Evolutionary conservation across 1,139 yeast species (phyloP).

Genomic region (Tardiomyces digboiensis): DNA sequence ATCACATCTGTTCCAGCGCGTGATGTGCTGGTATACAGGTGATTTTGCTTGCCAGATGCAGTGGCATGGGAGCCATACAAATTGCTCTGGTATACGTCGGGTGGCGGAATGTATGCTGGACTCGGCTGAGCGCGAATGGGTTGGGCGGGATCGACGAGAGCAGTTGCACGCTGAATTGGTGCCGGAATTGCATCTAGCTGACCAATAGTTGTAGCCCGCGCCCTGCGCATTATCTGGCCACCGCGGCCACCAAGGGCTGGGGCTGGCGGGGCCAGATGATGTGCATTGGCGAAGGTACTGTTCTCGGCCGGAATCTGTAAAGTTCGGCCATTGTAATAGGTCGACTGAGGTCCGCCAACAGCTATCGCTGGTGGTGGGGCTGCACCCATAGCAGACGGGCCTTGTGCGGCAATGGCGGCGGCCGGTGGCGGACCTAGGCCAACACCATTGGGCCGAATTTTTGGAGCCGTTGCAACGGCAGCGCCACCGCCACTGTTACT

Average conservation of each 20-base stretch:
- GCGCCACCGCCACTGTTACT: conserved; percentile 6
- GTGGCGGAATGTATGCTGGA: conserved; percentile 34
- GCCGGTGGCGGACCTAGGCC: neutral
- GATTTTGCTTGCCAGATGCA: neutral
- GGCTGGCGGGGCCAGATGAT: neutral
- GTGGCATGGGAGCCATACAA: neutral
- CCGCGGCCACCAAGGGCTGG: neutral
- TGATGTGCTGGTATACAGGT: neutral
- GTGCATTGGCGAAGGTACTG: neutral
- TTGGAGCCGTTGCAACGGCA: conserved; percentile 2
- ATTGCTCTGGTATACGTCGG: conserved; percentile 19
- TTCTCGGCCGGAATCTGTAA: neutral
- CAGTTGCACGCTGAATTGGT: conserved; percentile 33
- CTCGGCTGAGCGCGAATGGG: conserved; percentile 30
- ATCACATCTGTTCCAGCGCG: neutral
- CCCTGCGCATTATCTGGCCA: neutral
- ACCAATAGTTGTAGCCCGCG: conserved; percentile 32
- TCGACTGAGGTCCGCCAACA: neutral
- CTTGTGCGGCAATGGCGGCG: neutral
- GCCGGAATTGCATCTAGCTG: conserved; percentile 32
- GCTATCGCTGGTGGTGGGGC: neutral
- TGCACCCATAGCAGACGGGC: neutral
- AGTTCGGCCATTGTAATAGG: neutral
- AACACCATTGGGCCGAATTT: neutral
- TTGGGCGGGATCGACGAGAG: conserved; percentile 30